Conservation (phyloP, 2,329 filamentous ascomycete species). For the Thelonectria discophora region DNA sequence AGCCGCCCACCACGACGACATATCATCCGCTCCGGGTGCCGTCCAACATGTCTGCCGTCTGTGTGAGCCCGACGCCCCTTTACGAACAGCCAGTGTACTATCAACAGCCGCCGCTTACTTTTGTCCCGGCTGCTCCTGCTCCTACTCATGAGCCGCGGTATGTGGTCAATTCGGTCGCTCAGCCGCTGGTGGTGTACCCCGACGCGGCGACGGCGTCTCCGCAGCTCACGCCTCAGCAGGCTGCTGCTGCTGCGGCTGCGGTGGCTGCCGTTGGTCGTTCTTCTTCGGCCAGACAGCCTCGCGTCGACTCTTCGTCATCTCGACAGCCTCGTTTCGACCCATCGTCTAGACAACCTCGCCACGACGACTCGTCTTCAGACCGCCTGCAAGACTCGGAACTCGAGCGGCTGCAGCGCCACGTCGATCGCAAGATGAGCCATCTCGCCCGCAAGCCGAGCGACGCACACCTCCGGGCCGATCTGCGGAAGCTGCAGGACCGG, state of each 20-base stretch:
- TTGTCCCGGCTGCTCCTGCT: slow-evolving; percentile 21
- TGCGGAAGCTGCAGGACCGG: slow-evolving; percentile 41
- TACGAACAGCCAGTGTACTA: slow-evolving; percentile 35
- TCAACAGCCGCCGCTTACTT: slow-evolving; percentile 30
- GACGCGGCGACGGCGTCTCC: background rate
- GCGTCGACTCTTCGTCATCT: too few relatives aligned
- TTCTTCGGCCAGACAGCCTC: background rate
- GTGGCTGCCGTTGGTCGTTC: too few relatives aligned
- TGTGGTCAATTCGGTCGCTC: slow-evolving; percentile 7
- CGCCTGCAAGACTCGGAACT: slow-evolving; percentile 18
- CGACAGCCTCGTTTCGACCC: too few relatives aligned
- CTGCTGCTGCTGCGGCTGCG: too few relatives aligned
- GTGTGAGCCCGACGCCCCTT: slow-evolving; percentile 29
- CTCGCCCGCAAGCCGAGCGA: slow-evolving; percentile 39
- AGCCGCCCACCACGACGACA: slow-evolving; percentile 23
- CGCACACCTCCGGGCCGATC: slow-evolving; percentile 33
- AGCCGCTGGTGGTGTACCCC: slow-evolving; percentile 12
- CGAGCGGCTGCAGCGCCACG: slow-evolving; percentile 39
- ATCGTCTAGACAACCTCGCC: background rate
- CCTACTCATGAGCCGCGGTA: slow-evolving; percentile 28
- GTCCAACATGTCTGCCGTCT: slow-evolving; percentile 29
- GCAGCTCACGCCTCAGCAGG: background rate
- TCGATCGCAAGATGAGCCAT: slow-evolving; percentile 40
- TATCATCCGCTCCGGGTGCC: slow-evolving; percentile 27
- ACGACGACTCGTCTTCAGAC: background rate